A percentile compares a stretch with the other conserved stretches of the same genome.
These are phyloP conservation scores for Lactifluus echinatus DNA, from an alignment of 768 basidiomycete species.

Conservation along the genomic window DNA sequence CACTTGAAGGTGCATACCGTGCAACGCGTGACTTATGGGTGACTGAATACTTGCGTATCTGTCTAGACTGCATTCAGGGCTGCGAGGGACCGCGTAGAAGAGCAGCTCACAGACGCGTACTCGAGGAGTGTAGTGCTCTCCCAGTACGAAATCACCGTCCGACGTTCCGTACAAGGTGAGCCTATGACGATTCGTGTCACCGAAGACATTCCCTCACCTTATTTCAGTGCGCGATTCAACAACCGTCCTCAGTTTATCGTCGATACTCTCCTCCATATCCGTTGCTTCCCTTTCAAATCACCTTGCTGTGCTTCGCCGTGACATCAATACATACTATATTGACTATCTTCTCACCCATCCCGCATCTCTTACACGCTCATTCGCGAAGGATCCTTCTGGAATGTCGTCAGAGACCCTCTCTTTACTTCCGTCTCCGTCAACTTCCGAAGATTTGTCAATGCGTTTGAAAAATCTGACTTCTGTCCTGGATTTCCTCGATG, in stretches of 20 bases:
- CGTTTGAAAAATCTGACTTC: constrained; percentile 49
- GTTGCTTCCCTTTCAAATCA: constrained; percentile 44
- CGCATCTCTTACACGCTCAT: constrained; percentile 32
- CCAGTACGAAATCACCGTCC: constrained; percentile 41
- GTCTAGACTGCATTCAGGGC: constrained; percentile 47
- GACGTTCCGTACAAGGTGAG: constrained; percentile 41
- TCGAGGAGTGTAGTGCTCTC: constrained; percentile 47
- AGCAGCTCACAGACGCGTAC: constrained; percentile 65
- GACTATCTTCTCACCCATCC: constrained; percentile 50
- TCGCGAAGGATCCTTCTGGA: constrained; percentile 28
- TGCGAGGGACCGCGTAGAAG: constrained; percentile 51
- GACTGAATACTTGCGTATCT: neutral
- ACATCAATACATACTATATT: constrained; percentile 51
- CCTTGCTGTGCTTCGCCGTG: constrained; percentile 55
- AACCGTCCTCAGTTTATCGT: constrained; percentile 40
- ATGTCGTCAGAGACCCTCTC: constrained; percentile 39
- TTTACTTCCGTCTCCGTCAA: constrained; percentile 38
- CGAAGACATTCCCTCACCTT: neutral
- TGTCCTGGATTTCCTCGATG: constrained; percentile 54
- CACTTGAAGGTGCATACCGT: constrained; percentile 49
- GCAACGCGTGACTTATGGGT: neutral
- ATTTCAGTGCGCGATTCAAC: constrained; percentile 50
- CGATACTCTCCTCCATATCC: constrained; percentile 53
- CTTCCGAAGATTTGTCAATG: constrained; percentile 28
- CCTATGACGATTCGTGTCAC: constrained; percentile 25